Evolutionary conservation across 768 basidiomycete genomes (phyloP).

Genomic region (Fistulinella prunicolor): DNA sequence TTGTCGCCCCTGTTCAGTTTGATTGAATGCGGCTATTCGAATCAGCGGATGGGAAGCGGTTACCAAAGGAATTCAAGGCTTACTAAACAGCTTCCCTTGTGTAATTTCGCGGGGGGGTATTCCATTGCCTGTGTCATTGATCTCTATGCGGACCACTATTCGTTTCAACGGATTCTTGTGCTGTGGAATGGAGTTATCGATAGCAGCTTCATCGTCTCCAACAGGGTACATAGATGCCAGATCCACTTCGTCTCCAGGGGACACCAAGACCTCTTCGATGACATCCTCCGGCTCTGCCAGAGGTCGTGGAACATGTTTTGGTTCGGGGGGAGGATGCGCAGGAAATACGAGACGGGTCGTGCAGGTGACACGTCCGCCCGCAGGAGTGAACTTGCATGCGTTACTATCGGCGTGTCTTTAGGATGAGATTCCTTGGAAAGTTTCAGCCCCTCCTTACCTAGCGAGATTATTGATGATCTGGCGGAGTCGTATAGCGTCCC

Average conservation of each 20-base stretch:
- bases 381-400: constrained; percentile 76
- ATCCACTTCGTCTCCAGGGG: constrained; percentile 36
- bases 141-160: constrained; percentile 83
- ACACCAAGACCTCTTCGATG: constrained; percentile 24
- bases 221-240: not conserved
- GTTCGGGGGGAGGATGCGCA: constrained; percentile 17
- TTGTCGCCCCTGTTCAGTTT: constrained; percentile 71
- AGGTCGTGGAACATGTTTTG: not conserved
- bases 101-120: constrained; percentile 64
- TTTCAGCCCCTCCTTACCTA: constrained; percentile 39
- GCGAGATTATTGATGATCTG: constrained; percentile 85
- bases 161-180: constrained; percentile 40
- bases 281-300: constrained; percentile 9
- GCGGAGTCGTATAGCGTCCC: constrained; percentile 78
- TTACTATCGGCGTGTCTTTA: constrained; percentile 43
- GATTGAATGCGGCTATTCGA: constrained; percentile 63
- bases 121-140: constrained; percentile 72
- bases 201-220: not conserved
- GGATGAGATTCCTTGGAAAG: not conserved
- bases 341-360: constrained; percentile 57
- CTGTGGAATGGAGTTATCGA: not conserved
- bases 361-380: constrained; percentile 66
- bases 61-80: constrained; percentile 23
- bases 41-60: constrained; percentile 6
- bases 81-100: constrained; percentile 69